A percentile compares a stretch with the other conserved stretches of the same genome.
phyloP scores from a whole-genome alignment of 1,139 yeast species.

The Pneumocystis carinii region DNA sequence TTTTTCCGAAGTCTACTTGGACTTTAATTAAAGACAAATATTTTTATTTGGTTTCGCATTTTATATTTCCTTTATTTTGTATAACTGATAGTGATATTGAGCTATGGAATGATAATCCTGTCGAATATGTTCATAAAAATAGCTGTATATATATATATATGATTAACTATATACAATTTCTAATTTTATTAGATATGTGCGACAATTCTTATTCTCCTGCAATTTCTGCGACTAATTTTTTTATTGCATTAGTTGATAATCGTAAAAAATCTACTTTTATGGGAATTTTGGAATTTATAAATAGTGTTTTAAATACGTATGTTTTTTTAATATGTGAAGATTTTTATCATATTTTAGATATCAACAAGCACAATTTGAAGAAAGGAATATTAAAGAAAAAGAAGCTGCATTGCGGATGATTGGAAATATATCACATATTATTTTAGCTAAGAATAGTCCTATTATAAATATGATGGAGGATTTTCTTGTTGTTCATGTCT shows the following conservation, averaged over 20 bases:
- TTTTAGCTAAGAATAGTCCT: conserved; percentile 44
- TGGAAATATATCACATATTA: conserved; percentile 52
- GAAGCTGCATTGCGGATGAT: conserved; percentile 73
- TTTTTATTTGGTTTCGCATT: conserved; percentile 48
- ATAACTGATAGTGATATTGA: conserved; percentile 60
- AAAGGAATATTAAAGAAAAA: conserved; percentile 51
- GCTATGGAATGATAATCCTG: conserved; percentile 75
- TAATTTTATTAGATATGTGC: conserved; percentile 24
- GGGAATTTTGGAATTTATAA: conserved; percentile 52
- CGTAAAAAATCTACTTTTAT: conserved; percentile 47
- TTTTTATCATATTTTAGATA: conserved; percentile 20
- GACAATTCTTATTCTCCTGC: conserved; percentile 66
- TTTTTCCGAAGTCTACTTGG: conserved; percentile 59
- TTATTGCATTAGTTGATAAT: conserved; percentile 56
- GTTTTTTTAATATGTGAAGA: background rate
- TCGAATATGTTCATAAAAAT: conserved; percentile 70
- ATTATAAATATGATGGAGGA: conserved; percentile 51
- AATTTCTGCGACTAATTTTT: conserved; percentile 64
- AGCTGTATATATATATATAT: conserved; percentile 37
- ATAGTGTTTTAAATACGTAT: conserved; percentile 27
- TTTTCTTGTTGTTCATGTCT: conserved; percentile 46
- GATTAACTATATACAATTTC: background rate
- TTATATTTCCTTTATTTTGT: conserved; percentile 64
- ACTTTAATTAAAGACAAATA: conserved; percentile 53
- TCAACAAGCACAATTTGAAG: conserved; percentile 29